Evolutionary conservation across 2,329 filamentous ascomycete genomes (phyloP), one percentile per base, ranked within the genome.

Genomic region (Grosmannia huntii): DNA sequence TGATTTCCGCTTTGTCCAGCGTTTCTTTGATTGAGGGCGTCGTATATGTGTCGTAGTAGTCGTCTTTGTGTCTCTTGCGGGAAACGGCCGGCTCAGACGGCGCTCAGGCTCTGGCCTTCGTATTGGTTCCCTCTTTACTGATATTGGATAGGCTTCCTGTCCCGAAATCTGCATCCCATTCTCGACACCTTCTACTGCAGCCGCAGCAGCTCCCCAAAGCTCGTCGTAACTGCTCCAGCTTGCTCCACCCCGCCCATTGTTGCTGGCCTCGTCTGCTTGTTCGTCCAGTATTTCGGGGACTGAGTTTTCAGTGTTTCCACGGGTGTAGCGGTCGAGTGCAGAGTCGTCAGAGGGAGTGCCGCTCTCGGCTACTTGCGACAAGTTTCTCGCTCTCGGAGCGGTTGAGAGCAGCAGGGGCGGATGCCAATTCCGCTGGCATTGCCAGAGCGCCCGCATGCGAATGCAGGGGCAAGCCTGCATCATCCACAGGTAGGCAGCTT

Each of bases 391-490:
- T n/a, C 5, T 14, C 4, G 44, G 14, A 2, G 51, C 3, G 3
- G 41, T 14, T 10, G 23, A 33, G 9, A 27, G 25, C 19, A n/a
- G 31, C 46, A 53, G 57, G 25, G 23, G 28, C n/a, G 1, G 16
- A 10, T 52, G 57, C 54, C 55, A 56, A 44, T 54, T 48, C 19
- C 59, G 52, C 12, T 56, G 46, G n/a, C 44, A 46, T n/a, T 59
- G 57, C 46, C 36, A 54, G 56, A 59, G 56, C 10, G 55, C 58
- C 25, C 58, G 57, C 56, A 62, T 44, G 7, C 60, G 59, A 3
- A 54, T 14, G 14, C 59, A 62, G 3, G 58, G 59, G 25, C 60
- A 62, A 16, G 44, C 19, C 57, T 61, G 62, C 62, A 63, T 63
- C 2, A 16, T 41, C 36, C 19, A 21, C 14, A 25, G 36, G 2